Conservation (phyloP, 2,329 filamentous ascomycete species). For the Anthostomella pinea region DNA sequence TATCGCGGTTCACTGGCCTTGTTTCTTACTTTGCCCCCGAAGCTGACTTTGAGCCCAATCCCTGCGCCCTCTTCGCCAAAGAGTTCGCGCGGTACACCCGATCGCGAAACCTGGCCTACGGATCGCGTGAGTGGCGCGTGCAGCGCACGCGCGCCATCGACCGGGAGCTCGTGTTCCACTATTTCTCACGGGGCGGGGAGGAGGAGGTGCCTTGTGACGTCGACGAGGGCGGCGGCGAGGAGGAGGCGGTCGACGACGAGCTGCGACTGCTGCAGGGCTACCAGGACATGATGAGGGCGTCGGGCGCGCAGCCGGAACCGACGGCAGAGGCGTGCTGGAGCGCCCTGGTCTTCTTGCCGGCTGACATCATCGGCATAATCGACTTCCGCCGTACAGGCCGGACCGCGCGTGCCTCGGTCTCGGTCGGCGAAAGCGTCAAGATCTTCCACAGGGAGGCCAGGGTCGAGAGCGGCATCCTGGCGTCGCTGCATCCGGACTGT, state of each 20-base stretch:
- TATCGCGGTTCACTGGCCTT: constrained; percentile 1
- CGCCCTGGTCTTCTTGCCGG: not conserved
- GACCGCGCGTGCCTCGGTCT: not conserved
- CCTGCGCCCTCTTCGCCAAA: not conserved
- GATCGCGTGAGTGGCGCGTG: constrained; percentile 1
- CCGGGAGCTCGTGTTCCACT: constrained; percentile 1
- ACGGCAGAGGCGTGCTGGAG: not conserved
- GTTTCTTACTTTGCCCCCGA: not conserved
- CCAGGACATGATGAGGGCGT: not conserved
- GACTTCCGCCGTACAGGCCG: constrained; percentile 1
- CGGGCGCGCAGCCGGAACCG: not conserved
- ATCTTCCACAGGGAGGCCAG: not conserved
- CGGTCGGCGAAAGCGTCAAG: too few species aligned
- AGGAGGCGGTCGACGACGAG: not conserved
- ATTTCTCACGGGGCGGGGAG: too few species aligned
- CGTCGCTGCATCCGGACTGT: not conserved
- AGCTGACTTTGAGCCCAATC: not conserved
- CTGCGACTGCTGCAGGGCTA: not conserved
- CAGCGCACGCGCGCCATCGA: constrained; percentile 1
- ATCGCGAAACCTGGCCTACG: not conserved
- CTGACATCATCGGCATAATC: not conserved
- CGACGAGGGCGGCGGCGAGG: too few species aligned
- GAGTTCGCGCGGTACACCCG: not conserved
- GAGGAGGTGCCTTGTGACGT: too few species aligned
- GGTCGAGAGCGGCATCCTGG: constrained; percentile 1